Percentiles rank a stretch among this genome's conserved stretches.
These are phyloP conservation scores for Aegilops tauschii DNA, from an alignment of 176 grass and related monocot genomes.

Conservation along the genomic window DNA sequence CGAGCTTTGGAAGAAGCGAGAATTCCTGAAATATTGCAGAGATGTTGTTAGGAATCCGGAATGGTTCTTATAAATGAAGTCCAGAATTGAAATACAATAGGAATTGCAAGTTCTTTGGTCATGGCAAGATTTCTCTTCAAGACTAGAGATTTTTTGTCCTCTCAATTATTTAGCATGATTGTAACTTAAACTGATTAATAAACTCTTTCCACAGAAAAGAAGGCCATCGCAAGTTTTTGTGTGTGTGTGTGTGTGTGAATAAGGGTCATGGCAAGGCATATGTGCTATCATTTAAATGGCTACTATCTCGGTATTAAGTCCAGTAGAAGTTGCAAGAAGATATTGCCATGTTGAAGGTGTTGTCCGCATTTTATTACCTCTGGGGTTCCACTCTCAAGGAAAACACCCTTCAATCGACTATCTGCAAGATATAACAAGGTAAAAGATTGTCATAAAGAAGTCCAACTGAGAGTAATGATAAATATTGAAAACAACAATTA, in stretches of 20 bases:
- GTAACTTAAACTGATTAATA: neutral
- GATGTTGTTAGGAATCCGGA: neutral
- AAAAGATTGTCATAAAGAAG: conserved; percentile 4
- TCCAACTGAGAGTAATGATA: conserved; percentile 5
- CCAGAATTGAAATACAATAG: neutral
- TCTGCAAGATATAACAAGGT: conserved; percentile 40
- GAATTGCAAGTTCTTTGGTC: neutral
- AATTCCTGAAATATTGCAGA: conserved; percentile 75
- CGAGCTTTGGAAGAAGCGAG: conserved; percentile 61
- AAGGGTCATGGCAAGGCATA: neutral
- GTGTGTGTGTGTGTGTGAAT: neutral
- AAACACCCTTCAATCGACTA: conserved; percentile 84
- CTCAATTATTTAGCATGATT: neutral
- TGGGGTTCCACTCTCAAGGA: conserved; percentile 91
- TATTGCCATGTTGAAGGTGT: neutral
- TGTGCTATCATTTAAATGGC: neutral
- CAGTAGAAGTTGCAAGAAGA: neutral
- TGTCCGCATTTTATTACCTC: conserved; percentile 54
- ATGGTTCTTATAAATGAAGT: neutral
- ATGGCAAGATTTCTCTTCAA: neutral
- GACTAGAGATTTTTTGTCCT: neutral
- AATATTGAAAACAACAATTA: conserved; percentile 38
- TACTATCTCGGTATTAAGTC: conserved; percentile 1
- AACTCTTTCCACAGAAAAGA: neutral
- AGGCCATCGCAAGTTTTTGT: neutral